These are phyloP conservation scores for Trypanosoma theileri DNA, from an alignment of 208 protist genomes.

Conservation along the genomic window DNA sequence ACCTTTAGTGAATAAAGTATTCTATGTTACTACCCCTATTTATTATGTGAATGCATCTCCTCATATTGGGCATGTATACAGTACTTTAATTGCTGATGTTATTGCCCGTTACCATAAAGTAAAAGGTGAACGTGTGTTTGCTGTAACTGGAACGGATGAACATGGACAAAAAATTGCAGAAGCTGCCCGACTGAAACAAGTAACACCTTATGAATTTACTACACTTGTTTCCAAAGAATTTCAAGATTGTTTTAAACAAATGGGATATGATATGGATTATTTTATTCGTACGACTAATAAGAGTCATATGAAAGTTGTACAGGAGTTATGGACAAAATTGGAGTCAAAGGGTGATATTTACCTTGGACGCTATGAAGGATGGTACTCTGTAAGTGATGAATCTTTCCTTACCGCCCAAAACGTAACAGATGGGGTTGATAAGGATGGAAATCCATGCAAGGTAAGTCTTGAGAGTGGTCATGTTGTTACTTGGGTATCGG, in stretches of 20 bases:
- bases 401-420: slow-evolving; percentile 91
- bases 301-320: slow-evolving; percentile 77
- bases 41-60: slow-evolving; percentile 93
- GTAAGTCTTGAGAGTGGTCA: slow-evolving; percentile 93
- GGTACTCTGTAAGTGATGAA: slow-evolving; percentile 99
- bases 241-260: slow-evolving; percentile 82
- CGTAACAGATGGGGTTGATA: slow-evolving; percentile 84
- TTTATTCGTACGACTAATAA: slow-evolving; percentile 97
- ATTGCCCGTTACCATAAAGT: slow-evolving; percentile 88
- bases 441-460: slow-evolving; percentile 87
- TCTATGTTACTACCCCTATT: slow-evolving; percentile 89
- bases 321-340: slow-evolving; percentile 90
- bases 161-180: slow-evolving; percentile 98
- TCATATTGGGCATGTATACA: slow-evolving; percentile 93
- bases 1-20: slow-evolving; percentile 68
- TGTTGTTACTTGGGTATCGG: slow-evolving; percentile 93
- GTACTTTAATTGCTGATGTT: slow-evolving; percentile 87
- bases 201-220: slow-evolving; percentile 91
- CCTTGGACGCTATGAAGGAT: slow-evolving; percentile 97
- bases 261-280: slow-evolving; percentile 91
- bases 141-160: slow-evolving; percentile 98
- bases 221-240: slow-evolving; percentile 90
- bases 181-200: slow-evolving; percentile 69
- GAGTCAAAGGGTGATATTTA: slow-evolving; percentile 96
- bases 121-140: slow-evolving; percentile 87